Conservation (phyloP, 768 basidiomycete species). For the Naematelia aurantialba region DNA sequence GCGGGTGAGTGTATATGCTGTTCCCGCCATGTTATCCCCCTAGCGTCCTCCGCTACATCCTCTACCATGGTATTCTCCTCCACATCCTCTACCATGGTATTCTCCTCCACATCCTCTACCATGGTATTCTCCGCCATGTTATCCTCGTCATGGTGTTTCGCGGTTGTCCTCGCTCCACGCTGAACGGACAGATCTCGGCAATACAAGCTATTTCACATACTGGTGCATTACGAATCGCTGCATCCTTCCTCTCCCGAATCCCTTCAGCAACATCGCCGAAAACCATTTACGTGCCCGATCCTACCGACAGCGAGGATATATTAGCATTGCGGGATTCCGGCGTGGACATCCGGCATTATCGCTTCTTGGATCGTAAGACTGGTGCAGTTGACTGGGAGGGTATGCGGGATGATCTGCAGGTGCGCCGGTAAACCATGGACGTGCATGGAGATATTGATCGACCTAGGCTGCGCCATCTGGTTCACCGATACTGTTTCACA, state of each 20-base stretch:
- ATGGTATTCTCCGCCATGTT: too few relatives aligned
- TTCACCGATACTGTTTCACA: conserved; percentile 71
- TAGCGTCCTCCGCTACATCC: background rate
- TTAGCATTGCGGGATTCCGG: conserved; percentile 39
- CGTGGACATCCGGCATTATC: conserved; percentile 38
- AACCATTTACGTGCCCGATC: conserved; percentile 40
- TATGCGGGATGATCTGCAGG: conserved; percentile 40
- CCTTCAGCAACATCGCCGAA: conserved; percentile 17
- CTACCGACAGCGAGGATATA: conserved; percentile 42
- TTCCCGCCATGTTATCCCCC: too few relatives aligned
- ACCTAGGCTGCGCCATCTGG: conserved; percentile 59
- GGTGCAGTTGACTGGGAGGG: conserved; percentile 47
- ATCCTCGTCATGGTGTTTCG: too few relatives aligned
- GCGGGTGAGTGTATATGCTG: conserved; percentile 36
- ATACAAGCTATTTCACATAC: conserved; percentile 42
- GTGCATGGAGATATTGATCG: conserved; percentile 17
- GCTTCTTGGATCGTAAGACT: conserved; percentile 39
- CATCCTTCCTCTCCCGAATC: conserved; percentile 42
- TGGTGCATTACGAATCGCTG: conserved; percentile 42
- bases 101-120: too few relatives aligned
- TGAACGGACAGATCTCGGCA: conserved; percentile 43
- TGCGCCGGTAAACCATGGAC: background rate
- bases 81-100: too few relatives aligned
- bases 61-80: background rate
- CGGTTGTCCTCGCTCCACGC: too few relatives aligned